Percentiles rank a stretch among this genome's conserved stretches.
phyloP scores from a whole-genome alignment of 2,329 filamentous ascomycete species.

The Sporothrix euskadiensis region DNA sequence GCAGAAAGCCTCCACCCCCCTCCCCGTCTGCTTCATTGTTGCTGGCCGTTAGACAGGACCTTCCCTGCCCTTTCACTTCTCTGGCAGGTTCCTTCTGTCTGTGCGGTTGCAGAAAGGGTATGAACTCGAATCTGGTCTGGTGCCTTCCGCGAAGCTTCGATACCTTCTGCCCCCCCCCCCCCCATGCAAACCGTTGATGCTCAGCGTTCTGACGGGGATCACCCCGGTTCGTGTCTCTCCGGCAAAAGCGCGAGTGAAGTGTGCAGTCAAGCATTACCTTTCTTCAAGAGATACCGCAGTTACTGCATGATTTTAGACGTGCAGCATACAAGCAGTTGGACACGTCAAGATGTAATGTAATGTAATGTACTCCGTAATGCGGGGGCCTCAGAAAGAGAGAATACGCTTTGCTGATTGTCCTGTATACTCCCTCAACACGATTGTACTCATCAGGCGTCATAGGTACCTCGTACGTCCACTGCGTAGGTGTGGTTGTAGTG shows the following conservation, averaged over 20 bases:
- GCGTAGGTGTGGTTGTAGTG: background rate
- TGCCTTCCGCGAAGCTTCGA: constrained; percentile 26
- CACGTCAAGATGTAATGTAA: too few relatives aligned
- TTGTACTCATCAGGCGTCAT: background rate
- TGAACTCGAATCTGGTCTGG: constrained; percentile 24
- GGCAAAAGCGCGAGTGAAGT: background rate
- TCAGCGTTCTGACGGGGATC: background rate
- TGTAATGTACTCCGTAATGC: too few relatives aligned
- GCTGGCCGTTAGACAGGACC: background rate
- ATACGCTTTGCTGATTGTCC: too few relatives aligned
- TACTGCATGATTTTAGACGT: background rate
- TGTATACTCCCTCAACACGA: too few relatives aligned
- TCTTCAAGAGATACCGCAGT: background rate
- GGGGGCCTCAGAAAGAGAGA: too few relatives aligned
- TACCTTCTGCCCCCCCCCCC: background rate
- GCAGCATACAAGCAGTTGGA: too few relatives aligned
- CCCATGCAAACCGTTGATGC: background rate
- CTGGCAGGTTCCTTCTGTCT: constrained; percentile 22
- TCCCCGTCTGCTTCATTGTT: background rate
- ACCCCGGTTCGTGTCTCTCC: background rate
- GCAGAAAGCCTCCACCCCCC: background rate
- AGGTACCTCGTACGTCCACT: background rate
- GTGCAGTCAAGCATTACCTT: background rate
- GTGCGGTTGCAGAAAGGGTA: constrained; percentile 29
- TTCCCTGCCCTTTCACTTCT: background rate